Conservation (phyloP, 768 basidiomycete genomes). For the Paxillus rubicundulus region DNA sequence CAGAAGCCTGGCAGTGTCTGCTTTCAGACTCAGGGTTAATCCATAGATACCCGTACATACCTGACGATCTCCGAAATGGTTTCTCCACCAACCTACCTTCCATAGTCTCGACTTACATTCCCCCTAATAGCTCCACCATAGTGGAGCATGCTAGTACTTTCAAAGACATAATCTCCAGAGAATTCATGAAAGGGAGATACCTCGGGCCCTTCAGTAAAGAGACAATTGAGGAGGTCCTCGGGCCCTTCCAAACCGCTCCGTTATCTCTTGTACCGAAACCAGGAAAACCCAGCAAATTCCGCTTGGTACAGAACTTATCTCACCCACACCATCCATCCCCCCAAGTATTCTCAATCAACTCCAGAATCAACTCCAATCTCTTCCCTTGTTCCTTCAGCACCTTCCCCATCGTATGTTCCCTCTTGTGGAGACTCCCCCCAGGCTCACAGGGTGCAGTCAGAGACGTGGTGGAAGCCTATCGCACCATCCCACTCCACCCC, state of each 20-base stretch:
- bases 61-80: not conserved
- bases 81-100: not conserved
- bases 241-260: too few relatives aligned
- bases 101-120: not conserved
- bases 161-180: not conserved
- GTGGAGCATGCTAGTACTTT: not conserved
- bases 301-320: too few relatives aligned
- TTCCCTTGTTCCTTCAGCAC: not conserved
- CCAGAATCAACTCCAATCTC: too few relatives aligned
- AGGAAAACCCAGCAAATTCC: too few relatives aligned
- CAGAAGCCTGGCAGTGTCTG: not conserved
- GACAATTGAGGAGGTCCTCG: too few relatives aligned
- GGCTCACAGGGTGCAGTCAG: not conserved
- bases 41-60: not conserved
- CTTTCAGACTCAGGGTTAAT: rapidly evolving
- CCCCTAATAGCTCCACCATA: not conserved
- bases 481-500: too few relatives aligned
- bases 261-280: too few relatives aligned
- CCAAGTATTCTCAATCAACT: too few relatives aligned
- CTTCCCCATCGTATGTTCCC: not conserved
- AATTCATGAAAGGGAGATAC: too few relatives aligned
- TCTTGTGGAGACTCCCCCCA: too few relatives aligned
- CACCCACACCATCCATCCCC: too few relatives aligned
- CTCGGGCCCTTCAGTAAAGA: too few relatives aligned
- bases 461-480: not conserved